Base-by-base conservation (phyloP, 2,329 filamentous ascomycete genomes). In the Colletotrichum paranaense region DNA sequence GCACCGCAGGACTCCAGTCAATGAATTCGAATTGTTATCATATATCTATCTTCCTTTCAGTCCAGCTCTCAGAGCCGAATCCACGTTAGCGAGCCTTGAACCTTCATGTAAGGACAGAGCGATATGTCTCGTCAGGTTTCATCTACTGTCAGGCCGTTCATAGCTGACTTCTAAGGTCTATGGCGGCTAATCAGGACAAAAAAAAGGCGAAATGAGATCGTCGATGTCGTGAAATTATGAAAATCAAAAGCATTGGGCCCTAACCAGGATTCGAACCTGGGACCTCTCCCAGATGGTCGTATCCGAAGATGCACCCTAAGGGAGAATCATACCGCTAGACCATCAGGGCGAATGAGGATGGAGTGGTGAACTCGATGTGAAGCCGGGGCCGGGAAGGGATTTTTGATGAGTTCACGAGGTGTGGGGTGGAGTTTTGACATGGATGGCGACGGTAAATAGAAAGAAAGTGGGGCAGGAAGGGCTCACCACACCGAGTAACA, bases 201-300 rank as follows among this genome's bases (percentile, higher is more conserved):
- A 42, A 42, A 7, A 0, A 16, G 6, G 14, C 38, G 19, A 42
- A 42, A 42, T 6, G 7, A 19, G 5, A 1, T 3, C 1, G 5
- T 42, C 38, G 16, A 42, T 5, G 38, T 19, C 38, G 6, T 42
- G 38, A 42, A 1, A 1, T 3, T 16, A 7, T 8, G 11, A 14
- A 46, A 7, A 16, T 28, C 22, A 42, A 62, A 66, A 67, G 46
- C 14, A 8, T 0, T 24, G n/a, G 68, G 68, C 62, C 68, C 68
- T 71, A 57, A 67, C 68, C 63, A 71, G 68, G 63, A 49, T 56
- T 71, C 63, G 68, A 72, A 72, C 68, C 68, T 72, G 68, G 68
- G 68, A 72, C 68, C 68, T 72, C 68, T 72, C 57, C 68, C 68
- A 72, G 0, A 2, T 7, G 4, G 46, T 19, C 30, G n/a, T 26